Evolutionary conservation across 192 early-diverging fungal species (phyloP), one percentile per base, ranked within the genome.

Genomic region (Entomortierella chlamydospora): DNA sequence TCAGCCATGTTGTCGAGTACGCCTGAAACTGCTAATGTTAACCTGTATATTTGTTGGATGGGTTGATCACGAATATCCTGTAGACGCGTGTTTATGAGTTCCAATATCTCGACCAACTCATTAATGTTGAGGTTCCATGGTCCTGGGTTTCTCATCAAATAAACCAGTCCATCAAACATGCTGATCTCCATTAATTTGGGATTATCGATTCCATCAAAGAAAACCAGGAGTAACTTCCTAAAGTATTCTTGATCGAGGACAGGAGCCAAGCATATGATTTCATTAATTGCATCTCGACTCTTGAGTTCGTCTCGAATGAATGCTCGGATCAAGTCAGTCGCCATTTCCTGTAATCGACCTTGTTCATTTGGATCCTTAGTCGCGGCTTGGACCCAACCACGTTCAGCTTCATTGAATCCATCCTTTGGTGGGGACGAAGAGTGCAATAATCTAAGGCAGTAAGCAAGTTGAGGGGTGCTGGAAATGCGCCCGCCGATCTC

Each of bases 1-100:
- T 47, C 47, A 11, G 54, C 64, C 64, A 67, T 67, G 54, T 25
- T 37, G 22, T 56, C 64, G 3, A 67, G 39, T 1, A 67, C 54
- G 15, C 18, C 25, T 8, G 64, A 55, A 22, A 66, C 31, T 12
- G 53, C 64, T 13, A 52, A 8, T 7, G 49, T 64, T 20, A 64
- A 30, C 5, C 47, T 23, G 22, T 50, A 34, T 5, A 28, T 26
- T 29, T 64, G 31, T 11, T 50, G 31, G 17, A 23, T 11, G 7
- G 58, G 42, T 37, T 60, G 58, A 10, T 23, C 3, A n/a, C 28
- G 45, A 7, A 50, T 47, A 31, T 13, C 50, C 17, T 64, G 45
- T 53, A 66, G 22, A 20, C 25, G 37, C 20, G 29, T 25, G 12
- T 45, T 39, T 22, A 66, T 4, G 13, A 25, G 20, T 4, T 45